A percentile compares a stretch with the other conserved stretches of the same genome.
phyloP scores from a whole-genome alignment of 2,329 filamentous ascomycete genomes.

The Fusarium annulatum region DNA sequence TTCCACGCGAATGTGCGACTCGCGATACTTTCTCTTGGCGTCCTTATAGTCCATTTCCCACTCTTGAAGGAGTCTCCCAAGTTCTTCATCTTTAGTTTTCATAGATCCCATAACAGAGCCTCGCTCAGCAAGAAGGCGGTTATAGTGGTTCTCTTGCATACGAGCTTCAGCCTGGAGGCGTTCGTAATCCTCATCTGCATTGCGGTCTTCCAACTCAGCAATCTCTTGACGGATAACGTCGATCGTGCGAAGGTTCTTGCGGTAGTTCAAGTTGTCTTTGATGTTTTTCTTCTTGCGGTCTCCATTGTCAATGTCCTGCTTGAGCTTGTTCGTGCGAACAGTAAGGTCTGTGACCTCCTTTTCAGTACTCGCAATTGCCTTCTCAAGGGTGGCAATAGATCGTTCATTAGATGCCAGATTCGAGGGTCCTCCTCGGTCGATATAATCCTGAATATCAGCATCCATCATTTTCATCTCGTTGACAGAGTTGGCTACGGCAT shows the following conservation, averaged over 20 bases:
- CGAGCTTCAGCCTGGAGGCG: constrained; percentile 77
- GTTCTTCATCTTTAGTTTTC: constrained; percentile 85
- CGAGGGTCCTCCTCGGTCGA: constrained; percentile 77
- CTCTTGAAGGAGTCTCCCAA: constrained; percentile 77
- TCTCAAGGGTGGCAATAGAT: constrained; percentile 75
- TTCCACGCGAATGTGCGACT: constrained; percentile 88
- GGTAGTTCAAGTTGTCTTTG: constrained; percentile 86
- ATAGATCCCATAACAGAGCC: constrained; percentile 80
- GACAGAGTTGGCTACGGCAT: constrained; percentile 77
- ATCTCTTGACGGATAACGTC: constrained; percentile 77
- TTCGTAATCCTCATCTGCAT: constrained; percentile 84
- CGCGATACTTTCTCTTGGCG: constrained; percentile 82
- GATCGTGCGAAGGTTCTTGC: constrained; percentile 77
- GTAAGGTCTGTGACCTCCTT: constrained; percentile 75
- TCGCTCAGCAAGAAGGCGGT: constrained; percentile 76
- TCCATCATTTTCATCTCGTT: constrained; percentile 82
- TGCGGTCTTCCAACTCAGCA: constrained; percentile 76
- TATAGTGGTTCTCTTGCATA: constrained; percentile 73
- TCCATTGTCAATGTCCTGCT: constrained; percentile 80
- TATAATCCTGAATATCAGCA: constrained; percentile 81
- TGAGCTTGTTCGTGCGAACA: constrained; percentile 79
- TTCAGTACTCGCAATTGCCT: constrained; percentile 73
- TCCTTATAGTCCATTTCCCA: constrained; percentile 90
- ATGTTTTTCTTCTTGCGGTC: constrained; percentile 89
- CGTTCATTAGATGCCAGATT: constrained; percentile 76